These are phyloP conservation scores for Imleria badia DNA, from an alignment of 768 basidiomycete species.

Conservation along the genomic window DNA sequence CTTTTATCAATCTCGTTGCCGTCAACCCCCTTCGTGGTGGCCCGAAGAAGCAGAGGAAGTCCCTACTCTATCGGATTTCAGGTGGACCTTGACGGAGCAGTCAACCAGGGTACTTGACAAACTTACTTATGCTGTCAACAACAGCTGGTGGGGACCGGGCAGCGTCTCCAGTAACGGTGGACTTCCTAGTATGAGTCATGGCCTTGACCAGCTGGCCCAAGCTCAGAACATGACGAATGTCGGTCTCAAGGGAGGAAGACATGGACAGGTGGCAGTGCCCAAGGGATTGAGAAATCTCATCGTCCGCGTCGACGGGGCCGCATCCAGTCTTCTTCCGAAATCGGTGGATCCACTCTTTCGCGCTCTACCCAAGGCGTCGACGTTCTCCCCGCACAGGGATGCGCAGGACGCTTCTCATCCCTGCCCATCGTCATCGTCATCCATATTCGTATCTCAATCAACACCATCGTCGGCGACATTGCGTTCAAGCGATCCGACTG, in stretches of 20 bases:
- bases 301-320: conserved; percentile 16
- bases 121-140: conserved; percentile 61
- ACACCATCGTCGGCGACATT: background rate
- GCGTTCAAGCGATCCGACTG: background rate
- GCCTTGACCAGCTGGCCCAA: conserved; percentile 11
- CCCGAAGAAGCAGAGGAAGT: conserved; percentile 61
- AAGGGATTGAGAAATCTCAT: conserved; percentile 53
- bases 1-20: conserved; percentile 91
- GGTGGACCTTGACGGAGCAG: conserved; percentile 83
- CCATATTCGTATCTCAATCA: background rate
- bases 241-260: conserved; percentile 23
- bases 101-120: conserved; percentile 81
- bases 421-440: conserved; percentile 5
- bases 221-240: conserved; percentile 21
- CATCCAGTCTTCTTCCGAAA: conserved; percentile 37
- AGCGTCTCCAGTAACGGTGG: background rate
- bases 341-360: conserved; percentile 85
- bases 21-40: conserved; percentile 84
- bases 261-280: conserved; percentile 41
- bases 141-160: conserved; percentile 30
- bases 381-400: background rate
- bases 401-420: background rate
- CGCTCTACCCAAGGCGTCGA: conserved; percentile 57
- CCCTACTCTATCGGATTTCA: conserved; percentile 87
- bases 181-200: background rate